Percentiles rank a stretch among this genome's conserved stretches.
phyloP scores from a whole-genome alignment of 495 filamentous ascomycete genomes.

The Pyrenopolyporus hunteri region DNA sequence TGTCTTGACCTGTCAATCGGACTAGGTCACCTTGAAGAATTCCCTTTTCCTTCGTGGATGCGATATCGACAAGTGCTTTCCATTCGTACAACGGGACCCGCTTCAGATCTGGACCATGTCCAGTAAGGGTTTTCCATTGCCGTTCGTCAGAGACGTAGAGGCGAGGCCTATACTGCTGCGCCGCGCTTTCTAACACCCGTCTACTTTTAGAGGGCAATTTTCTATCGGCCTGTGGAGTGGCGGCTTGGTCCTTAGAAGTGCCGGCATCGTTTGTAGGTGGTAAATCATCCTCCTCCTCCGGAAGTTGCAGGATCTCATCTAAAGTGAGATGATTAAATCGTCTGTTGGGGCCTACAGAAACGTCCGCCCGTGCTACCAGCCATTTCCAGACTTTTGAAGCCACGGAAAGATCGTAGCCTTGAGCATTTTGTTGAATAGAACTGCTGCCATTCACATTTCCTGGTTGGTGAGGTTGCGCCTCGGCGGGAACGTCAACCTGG shows the following conservation, averaged over 20 bases:
- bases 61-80: conserved; percentile 78
- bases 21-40: conserved; percentile 83
- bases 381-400: conserved; percentile 54
- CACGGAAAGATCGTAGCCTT: conserved; percentile 38
- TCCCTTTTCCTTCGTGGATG: conserved; percentile 69
- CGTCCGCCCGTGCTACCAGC: conserved; percentile 49
- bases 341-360: conserved; percentile 49
- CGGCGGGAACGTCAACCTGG: neutral
- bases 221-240: conserved; percentile 1
- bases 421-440: neutral
- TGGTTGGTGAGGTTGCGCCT: neutral
- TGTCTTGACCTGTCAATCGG: conserved; percentile 80
- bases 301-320: conserved; percentile 50
- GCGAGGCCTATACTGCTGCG: conserved; percentile 30
- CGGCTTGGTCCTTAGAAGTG: neutral
- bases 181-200: neutral
- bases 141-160: conserved; percentile 50
- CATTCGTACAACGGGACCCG: conserved; percentile 73
- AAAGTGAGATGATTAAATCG: conserved; percentile 50
- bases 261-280: neutral
- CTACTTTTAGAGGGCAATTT: neutral
- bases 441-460: neutral
- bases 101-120: conserved; percentile 76
- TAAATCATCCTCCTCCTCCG: conserved; percentile 39
- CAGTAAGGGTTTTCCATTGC: conserved; percentile 79